phyloP scores from a whole-genome alignment of 306 rosid species.

The Comarum palustre region DNA sequence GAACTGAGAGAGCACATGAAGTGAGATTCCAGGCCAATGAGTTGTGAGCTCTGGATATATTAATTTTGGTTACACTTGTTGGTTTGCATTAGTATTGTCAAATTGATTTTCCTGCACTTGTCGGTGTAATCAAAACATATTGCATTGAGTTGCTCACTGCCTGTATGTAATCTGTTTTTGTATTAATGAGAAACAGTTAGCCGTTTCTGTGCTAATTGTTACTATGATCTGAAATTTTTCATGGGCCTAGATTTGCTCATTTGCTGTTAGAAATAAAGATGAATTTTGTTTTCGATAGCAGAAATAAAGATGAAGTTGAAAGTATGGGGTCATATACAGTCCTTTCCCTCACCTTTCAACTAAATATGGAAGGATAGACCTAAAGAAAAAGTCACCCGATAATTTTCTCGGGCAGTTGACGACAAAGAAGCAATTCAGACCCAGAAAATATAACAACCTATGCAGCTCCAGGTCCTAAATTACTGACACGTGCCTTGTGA shows the following conservation, averaged over 20 bases:
- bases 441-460: constrained; percentile 4
- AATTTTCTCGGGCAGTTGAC: constrained; percentile 28
- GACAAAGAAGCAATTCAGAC: neutral
- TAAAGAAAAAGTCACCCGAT: constrained; percentile 18
- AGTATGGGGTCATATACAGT: neutral
- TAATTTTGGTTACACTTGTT: neutral
- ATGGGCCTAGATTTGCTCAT: no score
- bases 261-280: no score
- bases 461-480: neutral
- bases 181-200: neutral
- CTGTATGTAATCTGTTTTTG: neutral
- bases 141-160: neutral
- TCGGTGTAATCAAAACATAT: neutral
- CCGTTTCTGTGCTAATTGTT: neutral
- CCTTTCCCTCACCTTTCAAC: neutral
- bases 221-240: neutral
- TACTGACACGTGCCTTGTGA: constrained; percentile 4
- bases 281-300: no score
- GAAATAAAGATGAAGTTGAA: neutral
- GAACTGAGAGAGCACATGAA: constrained; percentile 35
- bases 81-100: neutral
- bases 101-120: constrained; percentile 1
- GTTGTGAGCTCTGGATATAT: constrained; percentile 7
- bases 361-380: neutral
- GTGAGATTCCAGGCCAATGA: constrained; percentile 21